Conservation (phyloP, 352 stramenopile genomes). For the Globisporangium cylindrosporum region DNA sequence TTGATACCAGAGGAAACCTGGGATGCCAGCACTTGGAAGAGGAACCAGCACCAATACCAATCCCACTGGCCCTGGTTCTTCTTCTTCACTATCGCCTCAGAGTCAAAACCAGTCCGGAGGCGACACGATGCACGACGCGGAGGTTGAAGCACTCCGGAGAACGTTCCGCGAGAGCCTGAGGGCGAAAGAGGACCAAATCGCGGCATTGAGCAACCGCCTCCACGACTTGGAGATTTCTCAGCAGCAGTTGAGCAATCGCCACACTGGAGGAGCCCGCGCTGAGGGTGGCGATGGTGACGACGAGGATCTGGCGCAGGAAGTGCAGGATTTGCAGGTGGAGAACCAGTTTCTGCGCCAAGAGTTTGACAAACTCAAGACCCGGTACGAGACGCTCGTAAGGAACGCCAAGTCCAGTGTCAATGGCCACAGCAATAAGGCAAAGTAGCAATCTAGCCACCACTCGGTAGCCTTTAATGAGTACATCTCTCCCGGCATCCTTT, state of each 20-base stretch:
- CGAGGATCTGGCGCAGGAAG: constrained; percentile 26
- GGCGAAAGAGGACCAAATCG: constrained; percentile 64
- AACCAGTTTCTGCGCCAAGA: constrained; percentile 66
- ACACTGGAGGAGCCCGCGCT: background rate
- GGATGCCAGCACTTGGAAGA: constrained; percentile 13
- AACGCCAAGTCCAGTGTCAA: constrained; percentile 1
- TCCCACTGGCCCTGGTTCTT: background rate
- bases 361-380: constrained; percentile 62
- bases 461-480: background rate
- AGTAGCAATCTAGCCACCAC: background rate
- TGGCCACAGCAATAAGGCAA: background rate
- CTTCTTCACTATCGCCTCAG: background rate
- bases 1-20: constrained; percentile 24
- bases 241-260: background rate
- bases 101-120: constrained; percentile 19
- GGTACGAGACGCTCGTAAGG: constrained; percentile 46
- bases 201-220: constrained; percentile 39
- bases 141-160: constrained; percentile 40
- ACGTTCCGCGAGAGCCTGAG: constrained; percentile 53
- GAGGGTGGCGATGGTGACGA: too few species aligned
- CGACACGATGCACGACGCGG: constrained; percentile 24
- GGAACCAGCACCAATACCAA: background rate
- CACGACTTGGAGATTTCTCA: constrained; percentile 15
- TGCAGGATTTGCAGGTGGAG: constrained; percentile 60
- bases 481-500: background rate